Evolutionary conservation across 139 green algal species (phyloP), one percentile per base, ranked within the genome.

Genomic region (Chlamydomonas eustigma): DNA sequence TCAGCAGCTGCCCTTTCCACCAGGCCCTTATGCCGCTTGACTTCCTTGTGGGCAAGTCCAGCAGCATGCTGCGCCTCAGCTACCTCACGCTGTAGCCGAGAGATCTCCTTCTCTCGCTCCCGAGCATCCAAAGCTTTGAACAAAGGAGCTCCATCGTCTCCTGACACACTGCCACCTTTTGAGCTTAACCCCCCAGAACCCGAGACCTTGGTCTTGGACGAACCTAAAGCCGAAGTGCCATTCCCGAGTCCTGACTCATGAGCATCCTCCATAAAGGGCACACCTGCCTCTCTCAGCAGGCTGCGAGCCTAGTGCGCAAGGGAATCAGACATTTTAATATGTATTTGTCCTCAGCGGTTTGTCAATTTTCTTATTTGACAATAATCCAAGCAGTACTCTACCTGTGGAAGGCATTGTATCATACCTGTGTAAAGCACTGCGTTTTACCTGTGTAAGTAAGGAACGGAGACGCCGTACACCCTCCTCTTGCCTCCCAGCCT

Each of bases 81-180:
- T 3, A 58, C 44, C 44, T 58, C 70, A 28, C 31, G 18, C 25
- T 39, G 37, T 44, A 66, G 3, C 3, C 70, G 37, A 25, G 38
- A n/a, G 3, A 76, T 22, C 70, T 76, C 70, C 39, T 76, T 76
- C 39, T 76, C 70, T 30, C 70, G 70, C 38, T 76, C 70, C 38
- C 70, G 70, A 34, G 70, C 70, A 3, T 76, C 70, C 4, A 63
- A 18, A 4, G 70, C 70, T 4, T 66, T 65, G 39, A 76, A 76
- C 39, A 76, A 28, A 12, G 24, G 24, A 22, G 25, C 58, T 37
- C 12, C 18, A 58, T 58, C 44, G 12, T 12, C 44, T 18, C 18
- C 44, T 28, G 44, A 18, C n/a, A n/a, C n/a, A n/a, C n/a, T n/a
- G n/a, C n/a, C n/a, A n/a, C n/a, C n/a, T n/a, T n/a, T n/a, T n/a